Base-by-base conservation (phyloP, 208 protist species). In the Crithidia expoeki region DNA sequence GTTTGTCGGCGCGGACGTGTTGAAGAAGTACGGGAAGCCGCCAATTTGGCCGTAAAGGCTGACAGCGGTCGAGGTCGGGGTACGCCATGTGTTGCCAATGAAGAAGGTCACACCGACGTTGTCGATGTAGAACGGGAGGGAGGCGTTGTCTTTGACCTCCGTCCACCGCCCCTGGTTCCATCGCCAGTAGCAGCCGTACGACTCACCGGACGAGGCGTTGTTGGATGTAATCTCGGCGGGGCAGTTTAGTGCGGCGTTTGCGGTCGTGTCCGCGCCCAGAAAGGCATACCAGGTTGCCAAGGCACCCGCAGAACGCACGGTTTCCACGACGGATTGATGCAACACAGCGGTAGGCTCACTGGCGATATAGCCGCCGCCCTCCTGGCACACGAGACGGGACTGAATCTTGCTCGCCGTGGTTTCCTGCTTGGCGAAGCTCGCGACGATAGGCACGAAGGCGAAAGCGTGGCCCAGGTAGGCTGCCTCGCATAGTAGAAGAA, bases 151-250 rank as follows among this genome's bases (percentile, higher is more conserved):
- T 4, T 65, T 36, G 42, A 72, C 53, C 30, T 74, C 60, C 6
- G 19, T 27, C 76, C 76, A 85, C 23, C 76, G 75, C 14, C 80
- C 80, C 46, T 72, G 58, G 61, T 85, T 76, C 80, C 80, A 85
- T 34, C 76, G 70, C 74, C 76, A 85, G 53, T 73, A 68, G 72
- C 80, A 85, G 57, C 63, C 67, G 21, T 53, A 59, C n/a, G 71
- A 64, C 12, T 25, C 38, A 27, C 51, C 60, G 21, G 7, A 21
- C 9, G 40, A 19, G 28, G 30, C 21, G n/a, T 17, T 23, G 7
- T 2, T 25, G 3, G 19, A 7, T 1, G 49, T 38, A n/a, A 71
- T 40, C 2, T 66, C 33, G 5, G n/a, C 6, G 14, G 70, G 58
- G 44, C 69, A 77, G 28, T 68, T 53, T 10, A 17, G 0, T 1